A percentile compares a stretch with the other conserved stretches of the same genome.
phyloP scores from a whole-genome alignment of 2,329 filamentous ascomycete genomes.

The Hortaea sp. region DNA sequence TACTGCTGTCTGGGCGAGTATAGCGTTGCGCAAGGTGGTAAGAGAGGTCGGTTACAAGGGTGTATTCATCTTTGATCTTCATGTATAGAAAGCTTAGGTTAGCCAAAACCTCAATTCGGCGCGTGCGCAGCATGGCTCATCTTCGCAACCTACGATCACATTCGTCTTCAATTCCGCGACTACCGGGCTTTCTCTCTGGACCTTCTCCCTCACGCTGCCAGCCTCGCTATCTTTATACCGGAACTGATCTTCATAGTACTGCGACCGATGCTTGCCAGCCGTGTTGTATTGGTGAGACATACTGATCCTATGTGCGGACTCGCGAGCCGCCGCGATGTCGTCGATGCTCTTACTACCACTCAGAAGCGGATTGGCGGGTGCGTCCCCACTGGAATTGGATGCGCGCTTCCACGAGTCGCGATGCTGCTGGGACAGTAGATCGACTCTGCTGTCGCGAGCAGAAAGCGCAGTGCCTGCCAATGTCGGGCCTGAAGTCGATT shows the following conservation, averaged over 20 bases:
- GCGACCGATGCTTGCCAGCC: constrained; percentile 24
- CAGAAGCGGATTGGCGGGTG: constrained; percentile 5
- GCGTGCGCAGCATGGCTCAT: neutral
- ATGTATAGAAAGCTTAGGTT: neutral
- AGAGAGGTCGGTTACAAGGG: constrained; percentile 63
- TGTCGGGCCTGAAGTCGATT: neutral
- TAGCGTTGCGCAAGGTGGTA: constrained; percentile 66
- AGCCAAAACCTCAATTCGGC: neutral
- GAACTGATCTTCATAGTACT: constrained; percentile 26
- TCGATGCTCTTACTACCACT: constrained; percentile 3
- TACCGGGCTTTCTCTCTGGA: constrained; percentile 36
- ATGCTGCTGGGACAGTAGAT: constrained; percentile 1
- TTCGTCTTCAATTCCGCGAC: constrained; percentile 40
- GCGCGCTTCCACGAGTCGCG: constrained; percentile 7
- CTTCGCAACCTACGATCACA: constrained; percentile 35
- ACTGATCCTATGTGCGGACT: constrained; percentile 5
- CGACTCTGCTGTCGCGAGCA: constrained; percentile 2
- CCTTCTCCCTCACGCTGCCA: constrained; percentile 27
- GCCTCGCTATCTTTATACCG: constrained; percentile 21
- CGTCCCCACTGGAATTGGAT: constrained; percentile 5
- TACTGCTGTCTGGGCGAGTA: constrained; percentile 60
- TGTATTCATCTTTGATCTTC: constrained; percentile 65
- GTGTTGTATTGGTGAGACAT: constrained; percentile 9
- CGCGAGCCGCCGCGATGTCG: constrained; percentile 1
- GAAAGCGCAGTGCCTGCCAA: constrained; percentile 3